phyloP scores from a whole-genome alignment of 495 filamentous ascomycete species.

The Neurospora sp. region DNA sequence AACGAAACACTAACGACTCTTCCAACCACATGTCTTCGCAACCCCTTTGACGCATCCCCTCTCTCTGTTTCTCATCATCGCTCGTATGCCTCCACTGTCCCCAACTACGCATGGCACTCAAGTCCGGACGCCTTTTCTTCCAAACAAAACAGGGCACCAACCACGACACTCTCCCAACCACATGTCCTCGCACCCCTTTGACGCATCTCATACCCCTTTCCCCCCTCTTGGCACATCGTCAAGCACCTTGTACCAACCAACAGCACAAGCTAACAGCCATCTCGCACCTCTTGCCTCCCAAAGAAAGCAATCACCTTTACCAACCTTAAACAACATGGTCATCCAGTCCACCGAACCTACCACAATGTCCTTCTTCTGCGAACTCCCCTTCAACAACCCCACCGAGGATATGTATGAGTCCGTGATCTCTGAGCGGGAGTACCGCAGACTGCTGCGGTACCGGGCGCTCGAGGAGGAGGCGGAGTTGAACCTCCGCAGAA shows the following conservation, averaged over 20 bases:
- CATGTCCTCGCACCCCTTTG: neutral
- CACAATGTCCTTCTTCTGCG: neutral
- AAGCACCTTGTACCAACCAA: neutral
- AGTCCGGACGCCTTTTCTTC: neutral
- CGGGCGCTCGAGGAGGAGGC: too few species aligned
- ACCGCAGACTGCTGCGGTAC: neutral
- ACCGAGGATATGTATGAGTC: neutral
- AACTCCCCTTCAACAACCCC: neutral
- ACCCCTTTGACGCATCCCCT: too few species aligned
- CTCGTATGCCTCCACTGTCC: neutral
- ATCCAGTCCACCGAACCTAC: neutral
- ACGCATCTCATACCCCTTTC: neutral
- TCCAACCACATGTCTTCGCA: too few species aligned
- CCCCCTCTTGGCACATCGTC: neutral
- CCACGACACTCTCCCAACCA: neutral
- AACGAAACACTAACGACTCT: neutral
- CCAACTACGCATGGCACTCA: neutral
- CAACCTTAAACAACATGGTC: too few species aligned
- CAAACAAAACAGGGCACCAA: neutral
- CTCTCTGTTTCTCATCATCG: neutral
- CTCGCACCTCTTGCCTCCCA: neutral
- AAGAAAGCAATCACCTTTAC: neutral
- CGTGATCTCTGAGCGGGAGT: neutral
- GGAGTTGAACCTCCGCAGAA: too few species aligned
- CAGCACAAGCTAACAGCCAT: neutral